A percentile compares a stretch with the other conserved stretches of the same genome.
These are phyloP conservation scores for Penicillium nordicum DNA, from an alignment of 2,329 filamentous ascomycete genomes.

Conservation along the genomic window DNA sequence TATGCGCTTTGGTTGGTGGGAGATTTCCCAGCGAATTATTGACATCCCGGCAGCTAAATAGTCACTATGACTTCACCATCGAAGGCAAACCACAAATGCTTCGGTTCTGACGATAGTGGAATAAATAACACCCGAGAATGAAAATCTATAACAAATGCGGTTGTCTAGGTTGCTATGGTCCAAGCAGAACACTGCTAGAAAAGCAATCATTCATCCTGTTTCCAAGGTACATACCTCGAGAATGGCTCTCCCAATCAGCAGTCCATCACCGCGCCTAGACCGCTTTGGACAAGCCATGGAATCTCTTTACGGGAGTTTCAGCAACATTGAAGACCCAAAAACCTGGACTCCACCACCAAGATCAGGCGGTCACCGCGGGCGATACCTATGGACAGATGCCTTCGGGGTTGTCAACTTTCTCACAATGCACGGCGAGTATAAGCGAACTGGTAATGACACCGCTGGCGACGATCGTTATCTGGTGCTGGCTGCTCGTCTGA, in stretches of 20 bases:
- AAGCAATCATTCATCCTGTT: neutral
- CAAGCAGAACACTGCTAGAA: neutral
- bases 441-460: slow-evolving; percentile 3
- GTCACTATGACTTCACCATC: slow-evolving; percentile 34
- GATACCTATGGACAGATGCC: slow-evolving; percentile 61
- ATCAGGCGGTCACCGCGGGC: slow-evolving; percentile 55
- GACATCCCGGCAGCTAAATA: slow-evolving; percentile 14
- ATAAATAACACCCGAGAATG: neutral
- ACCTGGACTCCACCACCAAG: slow-evolving; percentile 51
- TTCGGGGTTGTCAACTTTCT: slow-evolving; percentile 60
- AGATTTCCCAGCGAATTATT: slow-evolving; percentile 19
- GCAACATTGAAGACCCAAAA: slow-evolving; percentile 27
- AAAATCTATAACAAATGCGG: neutral
- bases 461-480: slow-evolving; percentile 45
- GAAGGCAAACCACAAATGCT: slow-evolving; percentile 5
- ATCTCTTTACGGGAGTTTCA: slow-evolving; percentile 41
- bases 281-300: slow-evolving; percentile 39
- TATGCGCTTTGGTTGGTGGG: neutral
- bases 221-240: neutral
- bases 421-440: slow-evolving; percentile 48
- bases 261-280: slow-evolving; percentile 24
- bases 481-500: slow-evolving; percentile 48
- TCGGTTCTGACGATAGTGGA: neutral
- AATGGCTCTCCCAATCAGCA: slow-evolving; percentile 21
- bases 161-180: neutral